A percentile compares a stretch with the other conserved stretches of the same genome.
Conservation (phyloP, 768 basidiomycete species). For the Boletus sensibilis region DNA sequence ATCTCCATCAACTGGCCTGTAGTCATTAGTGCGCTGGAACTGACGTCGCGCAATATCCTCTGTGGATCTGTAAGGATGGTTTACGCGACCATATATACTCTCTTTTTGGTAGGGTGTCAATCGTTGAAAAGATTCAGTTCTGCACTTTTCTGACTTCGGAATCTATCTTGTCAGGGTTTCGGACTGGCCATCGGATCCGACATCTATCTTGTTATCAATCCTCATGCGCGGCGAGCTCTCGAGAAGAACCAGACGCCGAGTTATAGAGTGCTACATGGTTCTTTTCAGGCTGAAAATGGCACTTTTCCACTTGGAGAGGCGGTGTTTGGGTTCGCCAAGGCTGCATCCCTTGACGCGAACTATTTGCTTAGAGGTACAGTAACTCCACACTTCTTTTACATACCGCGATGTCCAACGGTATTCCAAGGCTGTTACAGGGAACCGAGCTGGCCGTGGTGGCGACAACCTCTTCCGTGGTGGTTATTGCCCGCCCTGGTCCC, state of each 20-base stretch:
- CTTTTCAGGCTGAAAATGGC: conserved; percentile 50
- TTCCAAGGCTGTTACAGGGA: conserved; percentile 70
- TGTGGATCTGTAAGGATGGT: conserved; percentile 83
- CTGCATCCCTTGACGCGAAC: conserved; percentile 31
- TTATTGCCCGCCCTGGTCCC: conserved; percentile 76
- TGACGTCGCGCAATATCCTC: conserved; percentile 78
- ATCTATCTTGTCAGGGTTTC: conserved; percentile 55
- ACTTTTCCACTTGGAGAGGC: conserved; percentile 42
- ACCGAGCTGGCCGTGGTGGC: conserved; percentile 72
- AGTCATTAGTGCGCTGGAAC: conserved; percentile 79
- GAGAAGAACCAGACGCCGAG: conserved; percentile 34
- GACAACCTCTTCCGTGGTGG: conserved; percentile 81
- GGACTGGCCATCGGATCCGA: conserved; percentile 84
- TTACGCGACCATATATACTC: conserved; percentile 82
- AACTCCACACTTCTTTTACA: not conserved
- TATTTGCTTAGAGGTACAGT: conserved; percentile 31
- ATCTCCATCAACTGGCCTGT: not conserved
- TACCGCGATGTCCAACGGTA: conserved; percentile 31
- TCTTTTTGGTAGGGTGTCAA: conserved; percentile 58
- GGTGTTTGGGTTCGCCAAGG: conserved; percentile 46
- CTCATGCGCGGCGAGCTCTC: conserved; percentile 44
- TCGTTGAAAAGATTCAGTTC: not conserved
- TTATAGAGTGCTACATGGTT: conserved; percentile 52
- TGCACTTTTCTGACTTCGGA: conserved; percentile 2
- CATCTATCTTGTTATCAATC: conserved; percentile 70